Evolutionary conservation across 129 eudicot species (phyloP).

Genomic region (Rutidosis leptorrhynchoides): DNA sequence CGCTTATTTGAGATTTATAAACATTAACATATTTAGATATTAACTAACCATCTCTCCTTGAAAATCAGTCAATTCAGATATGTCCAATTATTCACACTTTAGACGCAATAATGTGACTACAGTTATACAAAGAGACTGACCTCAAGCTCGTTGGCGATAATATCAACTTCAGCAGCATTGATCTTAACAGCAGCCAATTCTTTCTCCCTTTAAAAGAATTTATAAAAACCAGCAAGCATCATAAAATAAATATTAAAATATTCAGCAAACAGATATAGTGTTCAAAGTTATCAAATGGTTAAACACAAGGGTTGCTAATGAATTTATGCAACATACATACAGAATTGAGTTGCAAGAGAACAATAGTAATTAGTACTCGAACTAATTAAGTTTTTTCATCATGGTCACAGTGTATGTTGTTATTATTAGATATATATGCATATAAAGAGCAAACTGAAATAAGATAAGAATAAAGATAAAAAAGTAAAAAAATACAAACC

Average conservation of each 20-base stretch:
- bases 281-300: background rate
- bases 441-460: background rate
- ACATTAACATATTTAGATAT: background rate
- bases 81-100: background rate
- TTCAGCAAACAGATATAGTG: background rate
- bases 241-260: background rate
- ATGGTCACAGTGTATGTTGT: no score
- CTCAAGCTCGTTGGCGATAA: constrained; percentile 93
- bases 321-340: background rate
- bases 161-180: constrained; percentile 83
- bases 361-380: background rate
- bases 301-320: background rate
- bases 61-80: background rate
- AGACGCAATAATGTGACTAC: background rate
- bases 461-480: background rate
- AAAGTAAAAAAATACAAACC: constrained; percentile 31
- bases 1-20: background rate
- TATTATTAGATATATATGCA: no score
- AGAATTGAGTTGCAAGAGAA: background rate
- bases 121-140: constrained; percentile 29
- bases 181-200: constrained; percentile 97
- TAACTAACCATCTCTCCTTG: background rate
- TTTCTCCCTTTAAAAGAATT: constrained; percentile 59
- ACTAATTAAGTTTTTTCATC: background rate
- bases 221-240: constrained; percentile 1